Evolutionary conservation across 2,329 filamentous ascomycete genomes (phyloP), one percentile per base, ranked within the genome.

Genomic region (Fusarium robinianum): DNA sequence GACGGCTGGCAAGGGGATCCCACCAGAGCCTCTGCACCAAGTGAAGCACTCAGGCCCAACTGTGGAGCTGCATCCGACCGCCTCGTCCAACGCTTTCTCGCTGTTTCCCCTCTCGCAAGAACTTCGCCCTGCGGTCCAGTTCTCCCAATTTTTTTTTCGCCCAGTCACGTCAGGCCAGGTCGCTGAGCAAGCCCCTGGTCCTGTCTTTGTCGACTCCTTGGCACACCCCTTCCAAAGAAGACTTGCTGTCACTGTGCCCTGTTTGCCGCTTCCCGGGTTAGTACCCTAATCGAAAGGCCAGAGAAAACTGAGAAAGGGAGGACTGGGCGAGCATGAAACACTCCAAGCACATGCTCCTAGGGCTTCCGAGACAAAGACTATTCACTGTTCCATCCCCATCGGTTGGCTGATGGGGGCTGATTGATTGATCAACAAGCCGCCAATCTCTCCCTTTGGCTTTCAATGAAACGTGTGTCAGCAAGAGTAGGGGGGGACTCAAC

Each of bases 21-120:
- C 53, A 41, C 48, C 48, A 50, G 49, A 48, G 44, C 40, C 52
- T 52, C 49, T 43, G 52, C 38, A 43, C 51, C 53, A 57, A 51
- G 42, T 41, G 45, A 67, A 66, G 65, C 65, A 67, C 58, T 61
- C 63, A 65, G 52, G 65, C 65, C 65, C 60, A 67, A 67, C 55
- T 67, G 65, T 67, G 65, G 65, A 64, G 57, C 52, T 56, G 42
- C 27, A 24, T 41, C 41, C 36, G 36, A 42, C 33, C 46, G 35
- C 52, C 50, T 57, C 43, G 31, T 57, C 48, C 56, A 61, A 60
- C 54, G 49, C 45, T 51, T 44, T 23, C 27, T 55, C 49, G 39
- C 40, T 43, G 45, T 37, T 41, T 34, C 30, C 29, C 17, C 30
- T 31, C 45, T 46, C 31, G 14, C 22, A 29, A 33, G 25, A 38